Evolutionary conservation across 2,329 filamentous ascomycete species (phyloP).

Genomic region (Lecanicillium sp.): DNA sequence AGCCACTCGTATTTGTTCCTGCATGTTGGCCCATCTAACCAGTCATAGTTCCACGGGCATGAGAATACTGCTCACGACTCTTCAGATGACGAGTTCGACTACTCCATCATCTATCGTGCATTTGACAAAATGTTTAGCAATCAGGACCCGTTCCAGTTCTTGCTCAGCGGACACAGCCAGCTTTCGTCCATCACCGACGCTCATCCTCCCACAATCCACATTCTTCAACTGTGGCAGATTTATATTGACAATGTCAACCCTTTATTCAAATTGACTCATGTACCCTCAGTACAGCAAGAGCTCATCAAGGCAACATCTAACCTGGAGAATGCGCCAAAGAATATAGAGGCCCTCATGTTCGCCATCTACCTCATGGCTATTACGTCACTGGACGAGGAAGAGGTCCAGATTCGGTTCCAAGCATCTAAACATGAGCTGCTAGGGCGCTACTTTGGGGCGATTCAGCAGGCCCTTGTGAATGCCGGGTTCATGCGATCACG

Average conservation of each 20-base stretch:
- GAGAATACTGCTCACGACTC: constrained; percentile 43
- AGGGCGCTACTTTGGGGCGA: constrained; percentile 46
- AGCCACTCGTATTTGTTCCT: constrained; percentile 10
- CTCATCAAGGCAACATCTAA: constrained; percentile 56
- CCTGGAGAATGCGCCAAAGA: constrained; percentile 43
- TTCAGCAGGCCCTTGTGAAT: constrained; percentile 58
- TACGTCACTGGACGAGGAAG: constrained; percentile 48
- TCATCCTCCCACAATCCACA: constrained; percentile 50
- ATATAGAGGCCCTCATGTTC: constrained; percentile 62
- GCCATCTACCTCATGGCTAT: constrained; percentile 53
- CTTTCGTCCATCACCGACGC: constrained; percentile 34
- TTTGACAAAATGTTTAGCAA: constrained; percentile 53
- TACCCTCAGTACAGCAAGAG: constrained; percentile 55
- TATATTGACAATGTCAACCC: constrained; percentile 65
- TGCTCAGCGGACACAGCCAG: constrained; percentile 34
- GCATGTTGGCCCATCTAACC: constrained; percentile 1
- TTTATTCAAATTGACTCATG: constrained; percentile 60
- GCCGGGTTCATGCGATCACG: constrained; percentile 59
- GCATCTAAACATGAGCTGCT: constrained; percentile 44
- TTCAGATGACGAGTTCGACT: constrained; percentile 47
- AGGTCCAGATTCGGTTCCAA: constrained; percentile 46
- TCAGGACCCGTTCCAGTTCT: constrained; percentile 50
- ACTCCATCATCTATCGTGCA: constrained; percentile 47
- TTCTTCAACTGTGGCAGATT: constrained; percentile 60
- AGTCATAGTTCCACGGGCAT: constrained; percentile 38